These are phyloP conservation scores for Rubia peregrina DNA, from an alignment of 305 asterid species.

Conservation along the genomic window DNA sequence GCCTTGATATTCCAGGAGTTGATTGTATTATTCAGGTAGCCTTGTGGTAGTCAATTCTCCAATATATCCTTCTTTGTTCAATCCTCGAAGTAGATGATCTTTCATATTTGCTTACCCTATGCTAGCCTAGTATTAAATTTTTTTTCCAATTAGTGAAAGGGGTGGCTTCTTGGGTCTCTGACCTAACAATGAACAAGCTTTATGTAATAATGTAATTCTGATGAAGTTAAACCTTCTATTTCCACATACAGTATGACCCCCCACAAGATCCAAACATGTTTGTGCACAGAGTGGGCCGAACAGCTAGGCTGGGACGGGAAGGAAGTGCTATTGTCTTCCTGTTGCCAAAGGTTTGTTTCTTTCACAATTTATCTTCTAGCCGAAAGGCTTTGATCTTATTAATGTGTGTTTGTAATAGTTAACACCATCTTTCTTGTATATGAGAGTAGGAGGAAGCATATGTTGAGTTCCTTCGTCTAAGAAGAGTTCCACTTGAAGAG, in stretches of 20 bases:
- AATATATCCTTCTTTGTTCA: not conserved
- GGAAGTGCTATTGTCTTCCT: slow-evolving; percentile 80
- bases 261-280: slow-evolving; percentile 95
- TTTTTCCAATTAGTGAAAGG: not conserved
- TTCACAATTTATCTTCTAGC: not conserved
- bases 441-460: slow-evolving; percentile 72
- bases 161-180: slow-evolving; percentile 2
- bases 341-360: slow-evolving; percentile 62
- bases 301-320: slow-evolving; percentile 92
- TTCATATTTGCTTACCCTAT: not conserved
- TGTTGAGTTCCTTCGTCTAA: slow-evolving; percentile 60
- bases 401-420: not conserved
- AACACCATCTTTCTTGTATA: slow-evolving; percentile 18
- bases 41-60: not conserved
- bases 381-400: not conserved
- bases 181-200: not conserved
- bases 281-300: slow-evolving; percentile 93
- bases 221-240: slow-evolving; percentile 18
- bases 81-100: not conserved
- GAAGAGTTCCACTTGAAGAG: slow-evolving; percentile 73
- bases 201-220: slow-evolving; percentile 17
- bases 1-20: slow-evolving; percentile 98
- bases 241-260: slow-evolving; percentile 72
- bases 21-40: slow-evolving; percentile 78
- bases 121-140: too few species aligned